A percentile compares a stretch with the other conserved stretches of the same genome.
phyloP scores from a whole-genome alignment of 2,329 filamentous ascomycete genomes.

The Aspergillus pseudoterreus region DNA sequence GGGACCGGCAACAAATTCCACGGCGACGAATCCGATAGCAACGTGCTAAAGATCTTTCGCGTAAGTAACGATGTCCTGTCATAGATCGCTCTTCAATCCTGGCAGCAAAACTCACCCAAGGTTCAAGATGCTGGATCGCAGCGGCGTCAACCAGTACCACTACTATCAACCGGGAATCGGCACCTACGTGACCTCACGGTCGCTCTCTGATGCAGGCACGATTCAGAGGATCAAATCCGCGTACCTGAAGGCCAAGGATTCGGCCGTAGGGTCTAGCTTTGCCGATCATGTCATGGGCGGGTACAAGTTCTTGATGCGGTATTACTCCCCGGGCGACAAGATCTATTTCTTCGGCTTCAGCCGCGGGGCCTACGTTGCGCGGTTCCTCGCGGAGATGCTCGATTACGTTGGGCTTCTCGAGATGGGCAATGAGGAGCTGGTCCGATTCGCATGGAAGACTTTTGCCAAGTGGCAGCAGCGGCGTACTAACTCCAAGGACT shows the following conservation, averaged over 20 bases:
- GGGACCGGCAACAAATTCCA: slow-evolving; percentile 41
- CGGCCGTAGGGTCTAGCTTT: slow-evolving; percentile 64
- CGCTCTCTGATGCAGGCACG: slow-evolving; percentile 11
- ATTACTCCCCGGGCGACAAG: slow-evolving; percentile 48
- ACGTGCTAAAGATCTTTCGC: slow-evolving; percentile 38
- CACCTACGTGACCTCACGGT: slow-evolving; percentile 36
- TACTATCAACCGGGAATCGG: slow-evolving; percentile 34
- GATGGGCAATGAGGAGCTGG: slow-evolving; percentile 80
- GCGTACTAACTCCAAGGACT: slow-evolving; percentile 2
- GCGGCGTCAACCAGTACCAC: slow-evolving; percentile 32
- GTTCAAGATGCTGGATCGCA: slow-evolving; percentile 34
- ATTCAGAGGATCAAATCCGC: slow-evolving; percentile 51
- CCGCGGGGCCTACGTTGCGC: slow-evolving; percentile 52
- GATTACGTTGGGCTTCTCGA: slow-evolving; percentile 58
- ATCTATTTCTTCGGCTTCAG: slow-evolving; percentile 57
- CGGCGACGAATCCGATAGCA: slow-evolving; percentile 41
- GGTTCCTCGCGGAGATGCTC: slow-evolving; percentile 52
- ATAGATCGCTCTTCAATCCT: background rate
- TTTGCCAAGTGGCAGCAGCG: slow-evolving; percentile 38
- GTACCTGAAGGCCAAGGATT: slow-evolving; percentile 50
- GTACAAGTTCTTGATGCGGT: slow-evolving; percentile 54
- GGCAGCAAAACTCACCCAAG: background rate
- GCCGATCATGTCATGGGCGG: slow-evolving; percentile 52
- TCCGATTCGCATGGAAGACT: slow-evolving; percentile 70
- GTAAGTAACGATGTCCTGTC: slow-evolving; percentile 9